Conservation (phyloP, 306 rosid species). For the Corylus americana region DNA sequence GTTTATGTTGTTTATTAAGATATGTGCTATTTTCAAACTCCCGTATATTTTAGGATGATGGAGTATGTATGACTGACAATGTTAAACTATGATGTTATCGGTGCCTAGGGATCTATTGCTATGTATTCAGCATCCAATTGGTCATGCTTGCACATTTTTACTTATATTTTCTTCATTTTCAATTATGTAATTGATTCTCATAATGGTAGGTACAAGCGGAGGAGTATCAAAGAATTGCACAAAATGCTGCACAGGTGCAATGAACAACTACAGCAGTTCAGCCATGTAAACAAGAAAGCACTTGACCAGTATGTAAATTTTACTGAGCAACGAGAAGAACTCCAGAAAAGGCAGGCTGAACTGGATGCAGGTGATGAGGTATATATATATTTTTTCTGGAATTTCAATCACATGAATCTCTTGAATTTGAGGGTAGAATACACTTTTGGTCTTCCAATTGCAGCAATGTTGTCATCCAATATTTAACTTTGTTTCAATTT, state of each 20-base stretch:
- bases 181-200: constrained; percentile 3
- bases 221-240: constrained; percentile 77
- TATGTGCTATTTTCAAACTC: background rate
- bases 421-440: background rate
- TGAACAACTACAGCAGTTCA: constrained; percentile 85
- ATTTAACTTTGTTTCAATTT: too few species aligned
- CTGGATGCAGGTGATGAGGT: constrained; percentile 97
- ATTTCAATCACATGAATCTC: constrained; percentile 8
- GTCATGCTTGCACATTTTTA: background rate
- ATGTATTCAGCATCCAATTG: background rate
- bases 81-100: background rate
- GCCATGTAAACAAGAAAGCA: constrained; percentile 97
- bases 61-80: background rate
- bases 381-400: constrained; percentile 10
- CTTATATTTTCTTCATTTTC: constrained; percentile 20
- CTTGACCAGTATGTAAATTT: constrained; percentile 94
- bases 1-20: background rate
- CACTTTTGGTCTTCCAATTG: too few species aligned
- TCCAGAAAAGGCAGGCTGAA: constrained; percentile 95
- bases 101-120: background rate
- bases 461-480: too few species aligned
- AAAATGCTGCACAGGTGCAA: constrained; percentile 89
- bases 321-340: constrained; percentile 96
- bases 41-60: background rate
- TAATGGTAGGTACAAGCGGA: constrained; percentile 69